These are phyloP conservation scores for Candida rishiriensis DNA, from an alignment of 805 yeast species.

Conservation along the genomic window DNA sequence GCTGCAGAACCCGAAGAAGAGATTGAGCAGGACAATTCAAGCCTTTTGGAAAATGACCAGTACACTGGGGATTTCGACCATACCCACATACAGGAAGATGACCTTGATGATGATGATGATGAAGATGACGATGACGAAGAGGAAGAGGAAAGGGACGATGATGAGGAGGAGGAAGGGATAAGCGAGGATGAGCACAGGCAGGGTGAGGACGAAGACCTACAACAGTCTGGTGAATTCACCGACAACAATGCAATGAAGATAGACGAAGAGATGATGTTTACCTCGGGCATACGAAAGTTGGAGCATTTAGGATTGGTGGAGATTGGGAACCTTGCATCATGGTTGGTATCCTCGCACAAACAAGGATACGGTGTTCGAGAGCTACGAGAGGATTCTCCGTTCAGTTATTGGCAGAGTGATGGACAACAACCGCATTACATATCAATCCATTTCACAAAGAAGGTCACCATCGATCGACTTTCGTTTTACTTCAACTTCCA, in stretches of 20 bases:
- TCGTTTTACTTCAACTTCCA: slow-evolving; percentile 66
- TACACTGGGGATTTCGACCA: neutral
- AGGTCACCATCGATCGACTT: slow-evolving; percentile 63
- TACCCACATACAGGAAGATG: neutral
- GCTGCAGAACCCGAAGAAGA: neutral
- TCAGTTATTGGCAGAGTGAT: slow-evolving; percentile 90
- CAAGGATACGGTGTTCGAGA: slow-evolving; percentile 68
- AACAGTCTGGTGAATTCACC: slow-evolving; percentile 6
- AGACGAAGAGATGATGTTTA: slow-evolving; percentile 18
- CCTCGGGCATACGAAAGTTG: slow-evolving; percentile 46
- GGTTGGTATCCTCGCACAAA: slow-evolving; percentile 78
- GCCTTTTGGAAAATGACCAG: too few species aligned
- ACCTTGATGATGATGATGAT: slow-evolving; percentile 4
- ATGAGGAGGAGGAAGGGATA: slow-evolving; percentile 6
- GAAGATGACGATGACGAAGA: slow-evolving; percentile 5
- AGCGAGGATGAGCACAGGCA: slow-evolving; percentile 4
- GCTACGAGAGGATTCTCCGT: slow-evolving; percentile 68
- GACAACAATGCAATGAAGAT: slow-evolving; percentile 8
- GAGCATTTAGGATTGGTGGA: slow-evolving; percentile 63
- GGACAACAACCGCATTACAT: slow-evolving; percentile 85
- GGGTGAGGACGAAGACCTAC: slow-evolving; percentile 4
- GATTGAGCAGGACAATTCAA: neutral
- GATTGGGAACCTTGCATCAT: slow-evolving; percentile 73
- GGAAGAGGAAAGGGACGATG: slow-evolving; percentile 4
- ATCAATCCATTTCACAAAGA: slow-evolving; percentile 74